phyloP scores from a whole-genome alignment of 176 grass and related monocot genomes.

The Oryza glumipatula region DNA sequence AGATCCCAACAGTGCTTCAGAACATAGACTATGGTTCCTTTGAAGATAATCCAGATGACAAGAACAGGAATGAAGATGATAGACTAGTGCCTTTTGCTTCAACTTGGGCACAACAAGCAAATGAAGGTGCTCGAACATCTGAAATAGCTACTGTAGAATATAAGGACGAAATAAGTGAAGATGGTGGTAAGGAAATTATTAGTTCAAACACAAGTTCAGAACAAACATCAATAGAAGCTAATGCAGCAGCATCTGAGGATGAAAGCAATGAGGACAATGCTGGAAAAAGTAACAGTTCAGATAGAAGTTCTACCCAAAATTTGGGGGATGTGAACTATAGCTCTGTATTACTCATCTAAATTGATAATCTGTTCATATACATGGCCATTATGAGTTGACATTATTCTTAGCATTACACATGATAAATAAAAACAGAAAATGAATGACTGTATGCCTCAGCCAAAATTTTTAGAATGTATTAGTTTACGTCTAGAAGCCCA shows the following conservation, averaged over 20 bases:
- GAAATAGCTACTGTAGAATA: conserved; percentile 9
- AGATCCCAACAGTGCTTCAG: conserved; percentile 63
- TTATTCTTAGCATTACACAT: conserved; percentile 26
- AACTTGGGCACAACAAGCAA: conserved; percentile 29
- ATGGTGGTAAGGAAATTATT: conserved; percentile 19
- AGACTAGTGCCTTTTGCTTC: conserved; percentile 18
- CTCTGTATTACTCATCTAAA: not conserved
- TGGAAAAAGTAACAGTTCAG: conserved; percentile 17
- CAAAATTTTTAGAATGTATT: conserved; percentile 1
- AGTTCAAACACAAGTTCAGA: conserved; percentile 31
- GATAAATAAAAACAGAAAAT: not conserved
- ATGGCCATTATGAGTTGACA: conserved; percentile 25
- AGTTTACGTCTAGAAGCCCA: not conserved
- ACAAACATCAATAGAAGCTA: conserved; percentile 13
- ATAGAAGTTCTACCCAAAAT: not conserved
- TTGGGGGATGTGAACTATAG: conserved; percentile 27
- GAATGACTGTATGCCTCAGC: not conserved
- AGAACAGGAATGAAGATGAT: not conserved
- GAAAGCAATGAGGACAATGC: conserved; percentile 17
- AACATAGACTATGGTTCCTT: conserved; percentile 70
- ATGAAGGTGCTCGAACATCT: conserved; percentile 45
- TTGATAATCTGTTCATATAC: conserved; percentile 12
- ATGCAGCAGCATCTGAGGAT: conserved; percentile 6
- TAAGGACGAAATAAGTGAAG: conserved; percentile 38
- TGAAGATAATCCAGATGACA: conserved; percentile 44